phyloP scores from a whole-genome alignment of 371 early-diverging fungal species.

The Zychaea mexicana region DNA sequence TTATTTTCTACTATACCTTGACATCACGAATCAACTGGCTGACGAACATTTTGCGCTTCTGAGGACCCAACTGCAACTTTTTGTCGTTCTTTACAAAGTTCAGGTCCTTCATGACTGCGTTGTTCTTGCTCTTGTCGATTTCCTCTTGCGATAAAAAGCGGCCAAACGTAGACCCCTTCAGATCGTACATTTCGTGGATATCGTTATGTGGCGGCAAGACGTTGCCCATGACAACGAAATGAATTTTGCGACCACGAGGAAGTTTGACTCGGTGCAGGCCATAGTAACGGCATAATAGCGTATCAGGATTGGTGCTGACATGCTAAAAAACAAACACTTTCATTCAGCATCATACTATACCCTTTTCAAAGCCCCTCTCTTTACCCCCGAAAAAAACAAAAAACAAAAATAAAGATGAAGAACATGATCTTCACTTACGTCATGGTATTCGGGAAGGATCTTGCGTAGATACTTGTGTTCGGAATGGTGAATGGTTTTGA shows the following conservation, averaged over 20 bases:
- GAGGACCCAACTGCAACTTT: conserved; percentile 80
- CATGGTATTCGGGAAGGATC: conserved; percentile 83
- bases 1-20: conserved; percentile 26
- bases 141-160: conserved; percentile 65
- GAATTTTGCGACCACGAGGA: conserved; percentile 89
- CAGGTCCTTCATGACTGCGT: conserved; percentile 89
- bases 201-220: conserved; percentile 94
- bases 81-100: conserved; percentile 82
- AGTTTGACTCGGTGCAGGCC: conserved; percentile 95
- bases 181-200: conserved; percentile 91
- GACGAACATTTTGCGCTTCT: conserved; percentile 71
- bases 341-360: background rate
- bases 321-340: conserved; percentile 55
- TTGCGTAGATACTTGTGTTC: conserved; percentile 91
- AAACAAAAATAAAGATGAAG: too few relatives aligned
- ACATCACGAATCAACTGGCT: conserved; percentile 86
- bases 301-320: conserved; percentile 85
- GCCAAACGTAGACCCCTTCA: conserved; percentile 69
- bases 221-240: conserved; percentile 98
- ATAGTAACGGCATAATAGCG: conserved; percentile 90
- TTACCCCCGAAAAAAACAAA: too few relatives aligned
- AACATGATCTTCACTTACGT: conserved; percentile 36
- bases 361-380: background rate
- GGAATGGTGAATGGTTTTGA: conserved; percentile 93
- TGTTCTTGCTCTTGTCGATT: conserved; percentile 63